These are phyloP conservation scores for Reticulascus tulasneorum DNA, from an alignment of 2,329 filamentous ascomycete species.

Conservation along the genomic window DNA sequence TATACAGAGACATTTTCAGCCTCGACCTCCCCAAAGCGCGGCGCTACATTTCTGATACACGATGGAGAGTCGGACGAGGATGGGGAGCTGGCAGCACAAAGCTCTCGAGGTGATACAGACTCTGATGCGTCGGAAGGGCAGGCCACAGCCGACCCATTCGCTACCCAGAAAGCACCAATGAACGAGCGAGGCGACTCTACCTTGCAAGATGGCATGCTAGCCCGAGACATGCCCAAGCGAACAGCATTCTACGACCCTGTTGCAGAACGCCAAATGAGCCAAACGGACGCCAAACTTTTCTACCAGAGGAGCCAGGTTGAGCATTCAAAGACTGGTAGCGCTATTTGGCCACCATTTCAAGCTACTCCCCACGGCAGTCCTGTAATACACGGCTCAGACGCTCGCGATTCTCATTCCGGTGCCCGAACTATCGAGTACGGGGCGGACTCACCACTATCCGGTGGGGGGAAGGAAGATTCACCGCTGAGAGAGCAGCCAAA, in stretches of 20 bases:
- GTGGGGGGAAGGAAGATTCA: too few species aligned
- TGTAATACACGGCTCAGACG: conserved; percentile 23
- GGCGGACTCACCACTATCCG: too few species aligned
- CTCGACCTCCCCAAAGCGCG: conserved; percentile 13
- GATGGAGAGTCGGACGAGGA: conserved; percentile 11
- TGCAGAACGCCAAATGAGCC: conserved; percentile 89
- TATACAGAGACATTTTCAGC: conserved; percentile 10
- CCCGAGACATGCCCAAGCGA: conserved; percentile 58
- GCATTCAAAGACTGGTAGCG: conserved; percentile 30
- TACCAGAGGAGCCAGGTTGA: conserved; percentile 84
- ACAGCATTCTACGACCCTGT: conserved; percentile 93
- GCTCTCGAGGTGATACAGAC: conserved; percentile 10
- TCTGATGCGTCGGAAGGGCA: conserved; percentile 6
- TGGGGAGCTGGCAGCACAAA: conserved; percentile 6
- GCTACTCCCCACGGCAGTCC: conserved; percentile 45
- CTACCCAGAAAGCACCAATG: neutral
- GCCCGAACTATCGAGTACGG: conserved; percentile 23
- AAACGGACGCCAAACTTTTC: conserved; percentile 91
- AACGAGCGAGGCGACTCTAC: conserved; percentile 14
- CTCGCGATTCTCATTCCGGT: conserved; percentile 17
- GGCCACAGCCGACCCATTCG: neutral
- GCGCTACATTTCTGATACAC: conserved; percentile 5
- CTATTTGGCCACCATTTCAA: conserved; percentile 33
- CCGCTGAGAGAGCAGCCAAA: conserved; percentile 6
- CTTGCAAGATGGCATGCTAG: conserved; percentile 54